A percentile compares a stretch with the other conserved stretches of the same genome.
Evolutionary conservation across 176 grass and related monocot species (phyloP).

Genomic region (Cenchrus purpureus): DNA sequence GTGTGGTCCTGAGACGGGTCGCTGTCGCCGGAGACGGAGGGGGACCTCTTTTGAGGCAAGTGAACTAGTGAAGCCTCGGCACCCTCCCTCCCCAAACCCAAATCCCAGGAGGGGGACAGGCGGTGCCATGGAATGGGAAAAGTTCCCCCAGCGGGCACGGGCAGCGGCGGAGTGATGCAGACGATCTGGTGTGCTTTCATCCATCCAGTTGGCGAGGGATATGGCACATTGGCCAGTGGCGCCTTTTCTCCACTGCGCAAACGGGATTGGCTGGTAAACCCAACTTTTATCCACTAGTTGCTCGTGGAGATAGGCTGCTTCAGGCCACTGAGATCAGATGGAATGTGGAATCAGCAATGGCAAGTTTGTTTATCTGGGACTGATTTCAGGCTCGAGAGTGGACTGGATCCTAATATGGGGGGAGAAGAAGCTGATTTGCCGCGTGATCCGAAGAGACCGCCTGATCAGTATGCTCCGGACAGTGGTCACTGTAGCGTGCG

Average conservation of each 20-base stretch:
- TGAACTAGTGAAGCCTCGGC: not conserved
- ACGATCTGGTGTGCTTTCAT: not conserved
- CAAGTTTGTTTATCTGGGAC: not conserved
- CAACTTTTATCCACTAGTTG: not conserved
- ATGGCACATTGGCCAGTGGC: not conserved
- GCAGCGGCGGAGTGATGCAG: constrained; percentile 25
- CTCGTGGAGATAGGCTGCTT: not conserved
- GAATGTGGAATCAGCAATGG: not conserved
- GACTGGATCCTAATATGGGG: not conserved
- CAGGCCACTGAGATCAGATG: not conserved
- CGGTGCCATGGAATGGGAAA: constrained; percentile 9
- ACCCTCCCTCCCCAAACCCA: not conserved
- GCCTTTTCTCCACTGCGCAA: not conserved
- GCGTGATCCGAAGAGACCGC: not conserved
- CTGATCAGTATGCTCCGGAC: not conserved
- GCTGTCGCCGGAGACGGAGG: constrained; percentile 15
- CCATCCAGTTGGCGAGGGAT: not conserved
- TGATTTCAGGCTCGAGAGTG: not conserved
- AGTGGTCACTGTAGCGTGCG: not conserved
- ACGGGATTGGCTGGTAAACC: not conserved
- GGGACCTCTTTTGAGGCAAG: not conserved
- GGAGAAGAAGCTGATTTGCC: not conserved
- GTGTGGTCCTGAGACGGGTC: not conserved
- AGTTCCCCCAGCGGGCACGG: constrained; percentile 10
- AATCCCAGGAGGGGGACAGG: not conserved